These are phyloP conservation scores for Tuber calosporum DNA, from an alignment of 495 filamentous ascomycete genomes.

Conservation along the genomic window DNA sequence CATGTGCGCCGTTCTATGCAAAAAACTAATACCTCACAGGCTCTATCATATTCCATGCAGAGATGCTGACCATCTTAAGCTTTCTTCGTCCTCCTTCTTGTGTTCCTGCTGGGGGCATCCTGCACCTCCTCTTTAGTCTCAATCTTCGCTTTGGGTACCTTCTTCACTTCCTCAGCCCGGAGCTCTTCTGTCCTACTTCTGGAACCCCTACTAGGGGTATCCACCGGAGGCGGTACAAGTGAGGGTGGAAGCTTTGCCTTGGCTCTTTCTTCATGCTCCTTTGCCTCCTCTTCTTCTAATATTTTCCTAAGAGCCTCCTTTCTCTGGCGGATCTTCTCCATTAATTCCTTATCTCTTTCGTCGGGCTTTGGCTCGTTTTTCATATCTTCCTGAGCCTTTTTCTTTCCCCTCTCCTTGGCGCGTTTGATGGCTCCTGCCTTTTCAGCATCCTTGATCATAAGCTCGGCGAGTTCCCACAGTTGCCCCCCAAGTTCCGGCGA, in stretches of 20 bases:
- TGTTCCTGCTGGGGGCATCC: conserved; percentile 32
- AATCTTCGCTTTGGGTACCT: conserved; percentile 1
- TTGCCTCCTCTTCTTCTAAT: conserved; percentile 38
- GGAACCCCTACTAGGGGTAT: conserved; percentile 39
- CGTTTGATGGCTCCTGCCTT: conserved; percentile 65
- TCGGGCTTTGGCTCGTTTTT: conserved; percentile 44
- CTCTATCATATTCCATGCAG: background rate
- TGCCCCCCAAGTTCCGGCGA: conserved; percentile 71
- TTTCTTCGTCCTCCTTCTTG: conserved; percentile 34
- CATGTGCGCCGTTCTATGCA: conserved; percentile 24
- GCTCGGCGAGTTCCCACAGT: conserved; percentile 83
- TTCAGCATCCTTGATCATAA: conserved; percentile 72
- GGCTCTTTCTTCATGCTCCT: conserved; percentile 23
- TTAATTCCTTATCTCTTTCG: conserved; percentile 44
- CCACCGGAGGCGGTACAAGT: conserved; percentile 18
- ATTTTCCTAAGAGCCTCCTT: conserved; percentile 26
- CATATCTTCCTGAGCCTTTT: conserved; percentile 49
- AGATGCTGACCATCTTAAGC: conserved; percentile 16
- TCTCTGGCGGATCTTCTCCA: conserved; percentile 30
- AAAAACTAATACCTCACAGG: conserved; percentile 12
- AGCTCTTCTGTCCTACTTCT: conserved; percentile 40
- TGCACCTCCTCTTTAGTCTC: conserved; percentile 18
- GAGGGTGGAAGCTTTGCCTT: conserved; percentile 46
- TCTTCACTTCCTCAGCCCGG: conserved; percentile 43
- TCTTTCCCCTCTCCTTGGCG: conserved; percentile 55